Base-by-base conservation (phyloP, 1,284 basidiomycete genomes). In the Tilletia walkeri region DNA sequence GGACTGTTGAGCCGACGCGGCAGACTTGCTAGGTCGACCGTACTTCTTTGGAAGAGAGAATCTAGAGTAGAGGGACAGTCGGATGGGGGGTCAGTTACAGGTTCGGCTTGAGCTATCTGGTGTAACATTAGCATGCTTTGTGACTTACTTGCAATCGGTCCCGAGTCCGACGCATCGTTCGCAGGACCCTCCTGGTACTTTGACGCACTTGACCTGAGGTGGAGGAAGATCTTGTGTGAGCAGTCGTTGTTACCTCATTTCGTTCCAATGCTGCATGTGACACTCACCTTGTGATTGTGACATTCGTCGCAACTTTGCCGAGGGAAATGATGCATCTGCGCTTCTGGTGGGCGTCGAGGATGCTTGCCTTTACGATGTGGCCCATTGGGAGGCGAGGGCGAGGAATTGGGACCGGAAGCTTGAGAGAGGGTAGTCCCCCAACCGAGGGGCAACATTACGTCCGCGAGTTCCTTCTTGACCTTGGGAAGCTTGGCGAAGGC, bases 41-140 rank as follows among this genome's bases (percentile, higher is more conserved):
- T 61, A 61, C 36, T 61, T 61, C 56, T 61, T 61, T 9, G 56
- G 56, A n/a, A 61, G 34, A 16, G 56, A 61, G 24, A 61, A 61
- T 16, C 56, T 61, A 30, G 18, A 53, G 56, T 7, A 53, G 12
- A 53, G 48, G 14, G 48, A 49, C 12, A 49, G 48, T 14, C 12
- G 48, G 14, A n/a, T 12, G n/a, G n/a, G 2, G 12, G 14, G 48
- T 49, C 48, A 30, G 24, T 30, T 30, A 30, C 24, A 30, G 24
- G 24, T 30, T 30, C 24, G 24, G 24, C 24, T 30, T 30, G 24
- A 30, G 24, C 24, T 30, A 30, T 30, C 24, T 30, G 24, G 24
- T 30, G 24, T 30, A 30, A 30, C 24, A 30, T 30, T 30, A 30
- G 24, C 24, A 30, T 30, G 24, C 24, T 30, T 30, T 30, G 24